Evolutionary conservation across 2,329 filamentous ascomycete genomes (phyloP).

Genomic region (Rosellinia necatrix): DNA sequence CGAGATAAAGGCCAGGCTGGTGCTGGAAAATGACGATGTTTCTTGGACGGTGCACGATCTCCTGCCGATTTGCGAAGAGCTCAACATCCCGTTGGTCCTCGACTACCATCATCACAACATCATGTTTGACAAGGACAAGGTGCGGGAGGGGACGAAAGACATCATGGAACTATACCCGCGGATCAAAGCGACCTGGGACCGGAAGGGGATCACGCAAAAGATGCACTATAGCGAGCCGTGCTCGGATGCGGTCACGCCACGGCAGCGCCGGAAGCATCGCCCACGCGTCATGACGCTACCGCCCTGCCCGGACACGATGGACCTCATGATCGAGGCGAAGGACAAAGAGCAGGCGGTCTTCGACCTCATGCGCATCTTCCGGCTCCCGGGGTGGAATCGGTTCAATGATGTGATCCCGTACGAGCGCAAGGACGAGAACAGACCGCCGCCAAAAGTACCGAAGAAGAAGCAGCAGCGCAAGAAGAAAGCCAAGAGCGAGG

Average conservation of each 20-base stretch:
- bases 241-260: slow-evolving; percentile 74
- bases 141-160: slow-evolving; percentile 84
- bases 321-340: slow-evolving; percentile 99
- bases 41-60: slow-evolving; percentile 91
- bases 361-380: slow-evolving; percentile 87
- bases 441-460: slow-evolving; percentile 52
- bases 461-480: slow-evolving; percentile 53
- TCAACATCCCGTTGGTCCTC: slow-evolving; percentile 91
- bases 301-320: slow-evolving; percentile 81
- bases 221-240: slow-evolving; percentile 95
- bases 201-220: slow-evolving; percentile 86
- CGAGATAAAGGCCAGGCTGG: slow-evolving; percentile 77
- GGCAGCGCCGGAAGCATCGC: slow-evolving; percentile 83
- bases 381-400: slow-evolving; percentile 75
- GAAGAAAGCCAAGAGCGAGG: slow-evolving; percentile 40
- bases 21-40: slow-evolving; percentile 94
- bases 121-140: slow-evolving; percentile 71
- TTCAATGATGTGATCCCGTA: slow-evolving; percentile 81
- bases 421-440: slow-evolving; percentile 76
- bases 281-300: slow-evolving; percentile 79
- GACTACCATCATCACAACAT: slow-evolving; percentile 98
- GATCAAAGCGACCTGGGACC: slow-evolving; percentile 82
- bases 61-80: slow-evolving; percentile 85
- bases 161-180: slow-evolving; percentile 75
- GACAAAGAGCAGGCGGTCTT: slow-evolving; percentile 98